Conservation (phyloP, 192 early-diverging fungal genomes). For the Helicostylum pulchrum region DNA sequence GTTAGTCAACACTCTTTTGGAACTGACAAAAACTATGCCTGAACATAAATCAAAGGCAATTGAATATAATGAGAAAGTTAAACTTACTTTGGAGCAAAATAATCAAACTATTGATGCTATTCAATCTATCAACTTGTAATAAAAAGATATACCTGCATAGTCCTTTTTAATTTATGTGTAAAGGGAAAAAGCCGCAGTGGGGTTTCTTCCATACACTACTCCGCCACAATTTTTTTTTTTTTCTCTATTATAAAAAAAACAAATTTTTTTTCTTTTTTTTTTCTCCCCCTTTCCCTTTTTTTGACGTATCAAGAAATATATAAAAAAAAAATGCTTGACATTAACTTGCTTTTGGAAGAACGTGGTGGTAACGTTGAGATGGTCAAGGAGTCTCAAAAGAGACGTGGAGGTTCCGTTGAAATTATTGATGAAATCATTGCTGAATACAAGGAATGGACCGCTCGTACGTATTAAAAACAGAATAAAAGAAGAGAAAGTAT, state of each 20-base stretch:
- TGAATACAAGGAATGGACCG: conserved; percentile 86
- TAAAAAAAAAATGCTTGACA: conserved; percentile 74
- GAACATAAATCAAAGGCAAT: neutral
- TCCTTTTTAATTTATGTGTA: no score
- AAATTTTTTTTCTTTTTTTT: neutral
- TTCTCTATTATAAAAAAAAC: neutral
- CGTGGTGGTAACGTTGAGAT: conserved; percentile 93
- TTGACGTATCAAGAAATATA: neutral
- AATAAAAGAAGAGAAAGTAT: neutral
- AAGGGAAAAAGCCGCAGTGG: no score
- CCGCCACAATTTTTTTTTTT: conserved; percentile 8
- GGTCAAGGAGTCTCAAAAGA: conserved; percentile 90
- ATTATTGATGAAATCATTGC: conserved; percentile 90
- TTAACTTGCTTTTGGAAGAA: conserved; percentile 84
- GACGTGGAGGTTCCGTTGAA: conserved; percentile 79
- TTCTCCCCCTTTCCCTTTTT: neutral
- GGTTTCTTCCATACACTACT: no score
- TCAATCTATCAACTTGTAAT: no score
- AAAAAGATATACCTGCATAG: no score
- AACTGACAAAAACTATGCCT: neutral
- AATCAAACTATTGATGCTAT: neutral
- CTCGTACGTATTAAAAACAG: conserved; percentile 51
- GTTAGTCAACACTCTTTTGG: neutral
- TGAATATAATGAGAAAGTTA: neutral
- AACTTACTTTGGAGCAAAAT: neutral